These are phyloP conservation scores for Pharnaceum exiguum DNA, from an alignment of 148 eudicot genomes.

Conservation along the genomic window DNA sequence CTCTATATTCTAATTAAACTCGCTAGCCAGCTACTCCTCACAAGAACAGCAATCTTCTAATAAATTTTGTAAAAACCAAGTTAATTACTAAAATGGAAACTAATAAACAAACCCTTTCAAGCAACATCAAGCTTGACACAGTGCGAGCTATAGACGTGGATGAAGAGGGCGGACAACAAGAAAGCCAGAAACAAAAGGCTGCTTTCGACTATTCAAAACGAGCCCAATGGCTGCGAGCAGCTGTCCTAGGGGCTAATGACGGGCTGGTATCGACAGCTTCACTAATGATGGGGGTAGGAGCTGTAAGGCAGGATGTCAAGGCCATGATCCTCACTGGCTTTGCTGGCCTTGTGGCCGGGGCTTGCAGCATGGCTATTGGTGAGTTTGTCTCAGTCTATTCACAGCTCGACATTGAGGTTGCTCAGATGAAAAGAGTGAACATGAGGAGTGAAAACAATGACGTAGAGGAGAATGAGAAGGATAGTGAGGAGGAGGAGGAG, in stretches of 20 bases:
- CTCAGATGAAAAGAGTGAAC: conserved; percentile 24
- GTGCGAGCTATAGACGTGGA: no score
- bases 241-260: conserved; percentile 43
- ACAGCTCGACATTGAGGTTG: conserved; percentile 34
- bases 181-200: background rate
- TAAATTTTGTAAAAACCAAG: no score
- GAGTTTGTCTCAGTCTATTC: conserved; percentile 41
- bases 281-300: conserved; percentile 44
- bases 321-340: conserved; percentile 35
- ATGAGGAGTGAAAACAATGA: no score
- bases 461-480: background rate
- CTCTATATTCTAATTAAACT: no score
- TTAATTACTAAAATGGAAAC: no score
- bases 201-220: conserved; percentile 31
- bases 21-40: no score
- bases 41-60: no score
- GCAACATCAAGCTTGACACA: no score
- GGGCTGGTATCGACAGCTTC: conserved; percentile 39
- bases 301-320: conserved; percentile 32
- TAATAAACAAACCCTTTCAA: no score
- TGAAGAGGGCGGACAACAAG: no score
- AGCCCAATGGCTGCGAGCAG: conserved; percentile 44
- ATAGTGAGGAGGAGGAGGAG: conserved; percentile 13
- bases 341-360: conserved; percentile 40
- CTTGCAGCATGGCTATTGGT: conserved; percentile 48